Conservation (phyloP, 2,329 filamentous ascomycete genomes). For the Pyrenochaeta sp. region DNA sequence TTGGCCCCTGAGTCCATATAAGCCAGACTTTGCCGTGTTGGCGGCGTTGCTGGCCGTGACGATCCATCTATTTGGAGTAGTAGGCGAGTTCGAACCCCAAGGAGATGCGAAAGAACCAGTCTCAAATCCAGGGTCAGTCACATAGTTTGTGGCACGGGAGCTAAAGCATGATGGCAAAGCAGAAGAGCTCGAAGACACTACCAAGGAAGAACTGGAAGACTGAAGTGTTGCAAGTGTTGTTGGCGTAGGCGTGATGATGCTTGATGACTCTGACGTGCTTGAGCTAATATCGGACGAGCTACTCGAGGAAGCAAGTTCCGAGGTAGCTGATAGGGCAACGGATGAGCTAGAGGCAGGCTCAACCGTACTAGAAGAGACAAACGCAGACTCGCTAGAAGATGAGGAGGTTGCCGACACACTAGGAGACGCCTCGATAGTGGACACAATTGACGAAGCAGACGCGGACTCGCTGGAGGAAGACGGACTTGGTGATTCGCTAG, state of each 20-base stretch:
- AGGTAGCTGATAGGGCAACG: no score
- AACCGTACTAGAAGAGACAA: no score
- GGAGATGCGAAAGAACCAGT: no score
- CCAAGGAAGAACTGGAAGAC: no score
- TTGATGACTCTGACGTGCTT: background rate
- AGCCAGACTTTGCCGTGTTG: no score
- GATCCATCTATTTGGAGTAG: no score
- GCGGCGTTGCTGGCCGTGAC: no score
- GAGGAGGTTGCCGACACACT: background rate
- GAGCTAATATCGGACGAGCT: background rate
- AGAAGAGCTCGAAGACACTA: background rate
- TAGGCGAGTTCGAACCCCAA: no score
- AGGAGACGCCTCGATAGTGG: background rate
- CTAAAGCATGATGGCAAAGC: background rate
- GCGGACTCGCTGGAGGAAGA: background rate
- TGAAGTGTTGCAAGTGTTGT: background rate
- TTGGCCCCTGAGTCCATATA: no score
- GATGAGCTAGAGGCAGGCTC: no score
- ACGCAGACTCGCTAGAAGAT: background rate
- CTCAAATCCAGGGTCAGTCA: background rate
- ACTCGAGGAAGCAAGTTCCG: background rate
- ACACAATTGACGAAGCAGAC: background rate
- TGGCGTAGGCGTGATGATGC: background rate
- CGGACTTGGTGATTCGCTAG: background rate
- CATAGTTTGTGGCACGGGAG: background rate